These are phyloP conservation scores for Haberlea rhodopensis DNA, from an alignment of 257 asterid species.

Conservation along the genomic window DNA sequence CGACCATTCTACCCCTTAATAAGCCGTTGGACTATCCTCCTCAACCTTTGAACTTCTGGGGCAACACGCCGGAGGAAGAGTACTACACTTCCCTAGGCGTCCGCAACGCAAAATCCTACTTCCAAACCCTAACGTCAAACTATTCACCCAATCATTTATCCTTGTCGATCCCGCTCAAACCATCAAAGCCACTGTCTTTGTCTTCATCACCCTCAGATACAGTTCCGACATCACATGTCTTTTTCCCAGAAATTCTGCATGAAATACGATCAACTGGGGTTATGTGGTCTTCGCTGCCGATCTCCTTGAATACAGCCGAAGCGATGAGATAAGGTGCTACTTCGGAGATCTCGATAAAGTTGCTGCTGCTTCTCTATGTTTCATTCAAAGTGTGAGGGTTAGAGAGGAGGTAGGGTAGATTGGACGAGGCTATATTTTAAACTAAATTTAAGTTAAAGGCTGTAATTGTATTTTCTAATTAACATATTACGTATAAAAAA, in stretches of 20 bases:
- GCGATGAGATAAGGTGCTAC: conserved; percentile 78
- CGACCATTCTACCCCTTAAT: conserved; percentile 1
- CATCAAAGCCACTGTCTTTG: conserved; percentile 65
- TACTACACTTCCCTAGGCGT: too few species aligned
- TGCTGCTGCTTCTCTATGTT: conserved; percentile 61
- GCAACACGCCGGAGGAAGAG: too few species aligned
- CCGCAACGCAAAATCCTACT: too few species aligned
- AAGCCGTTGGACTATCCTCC: conserved; percentile 35
- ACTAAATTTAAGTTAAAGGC: too few species aligned
- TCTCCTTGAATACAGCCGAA: conserved; percentile 89
- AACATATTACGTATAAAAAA: too few species aligned
- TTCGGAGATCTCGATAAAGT: conserved; percentile 70
- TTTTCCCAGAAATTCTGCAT: conserved; percentile 89
- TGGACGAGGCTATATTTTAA: too few species aligned
- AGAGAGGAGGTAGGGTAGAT: too few species aligned
- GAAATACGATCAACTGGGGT: conserved; percentile 75
- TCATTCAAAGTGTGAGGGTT: conserved; percentile 55
- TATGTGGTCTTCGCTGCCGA: conserved; percentile 95
- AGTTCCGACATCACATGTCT: conserved; percentile 91
- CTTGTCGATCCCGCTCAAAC: conserved; percentile 59
- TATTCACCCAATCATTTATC: conserved; percentile 84
- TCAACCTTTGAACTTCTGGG: conserved; percentile 53
- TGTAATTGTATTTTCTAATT: too few species aligned
- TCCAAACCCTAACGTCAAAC: conserved; percentile 69
- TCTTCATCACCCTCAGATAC: conserved; percentile 88